Percentiles rank a stretch among this genome's conserved stretches.
phyloP scores from a whole-genome alignment of 441 rosid species.

The Populus hybrid region DNA sequence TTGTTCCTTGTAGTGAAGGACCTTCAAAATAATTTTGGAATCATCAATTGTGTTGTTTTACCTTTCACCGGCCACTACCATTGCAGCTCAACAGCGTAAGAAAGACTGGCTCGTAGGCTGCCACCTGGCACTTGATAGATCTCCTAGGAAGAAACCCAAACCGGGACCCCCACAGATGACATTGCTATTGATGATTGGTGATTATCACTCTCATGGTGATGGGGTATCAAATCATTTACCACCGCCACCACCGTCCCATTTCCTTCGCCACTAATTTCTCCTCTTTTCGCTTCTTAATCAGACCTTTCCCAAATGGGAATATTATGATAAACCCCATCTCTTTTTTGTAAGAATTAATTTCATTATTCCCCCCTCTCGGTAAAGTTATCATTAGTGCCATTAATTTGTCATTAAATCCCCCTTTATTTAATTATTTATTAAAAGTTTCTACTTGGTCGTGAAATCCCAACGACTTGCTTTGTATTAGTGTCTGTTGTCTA shows the following conservation, averaged over 20 bases:
- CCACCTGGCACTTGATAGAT: slow-evolving; percentile 24
- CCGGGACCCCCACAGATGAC: slow-evolving; percentile 12
- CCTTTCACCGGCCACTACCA: slow-evolving; percentile 22
- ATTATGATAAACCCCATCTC: slow-evolving; percentile 30
- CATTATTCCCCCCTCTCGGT: slow-evolving; percentile 16
- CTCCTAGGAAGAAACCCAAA: background rate
- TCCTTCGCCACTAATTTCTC: slow-evolving; percentile 27
- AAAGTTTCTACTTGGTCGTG: background rate
- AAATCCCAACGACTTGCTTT: slow-evolving; percentile 15
- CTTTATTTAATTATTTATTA: no score
- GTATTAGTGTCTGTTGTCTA: background rate
- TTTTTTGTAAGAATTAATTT: slow-evolving; percentile 23
- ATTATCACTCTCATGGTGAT: no score
- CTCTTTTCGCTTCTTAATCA: slow-evolving; percentile 21
- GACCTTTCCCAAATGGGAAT: slow-evolving; percentile 47
- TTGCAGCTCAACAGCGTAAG: slow-evolving; percentile 20
- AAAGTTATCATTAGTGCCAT: slow-evolving; percentile 17
- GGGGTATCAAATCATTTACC: background rate
- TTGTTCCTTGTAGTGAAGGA: slow-evolving; percentile 15
- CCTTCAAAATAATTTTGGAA: slow-evolving; percentile 21
- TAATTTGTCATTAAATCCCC: no score
- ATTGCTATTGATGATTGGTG: background rate
- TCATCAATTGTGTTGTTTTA: slow-evolving; percentile 14
- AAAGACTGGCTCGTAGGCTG: slow-evolving; percentile 19
- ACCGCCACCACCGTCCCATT: slow-evolving; percentile 21